Evolutionary conservation across 495 filamentous ascomycete genomes (phyloP).

Genomic region (Tuber brumale): DNA sequence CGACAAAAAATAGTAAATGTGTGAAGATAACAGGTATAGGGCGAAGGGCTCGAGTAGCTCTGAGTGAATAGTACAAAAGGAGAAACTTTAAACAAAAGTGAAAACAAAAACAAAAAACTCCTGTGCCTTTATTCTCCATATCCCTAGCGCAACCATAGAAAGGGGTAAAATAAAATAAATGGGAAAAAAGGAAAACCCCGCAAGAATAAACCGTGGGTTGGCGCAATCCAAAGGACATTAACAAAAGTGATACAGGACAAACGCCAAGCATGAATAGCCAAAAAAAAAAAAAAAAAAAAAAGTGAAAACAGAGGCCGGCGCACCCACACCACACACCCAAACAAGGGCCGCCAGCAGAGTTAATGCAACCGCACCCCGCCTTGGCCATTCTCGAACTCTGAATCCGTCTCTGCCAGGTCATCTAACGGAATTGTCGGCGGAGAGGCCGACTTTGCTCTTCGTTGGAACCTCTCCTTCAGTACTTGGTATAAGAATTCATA

Average conservation of each 20-base stretch:
- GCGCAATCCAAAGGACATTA: background rate
- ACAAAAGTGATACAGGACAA: background rate
- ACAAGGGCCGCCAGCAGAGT: conserved; percentile 10
- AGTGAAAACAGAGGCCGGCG: background rate
- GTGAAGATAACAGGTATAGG: background rate
- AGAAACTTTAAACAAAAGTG: conserved; percentile 26
- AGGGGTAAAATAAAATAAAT: background rate
- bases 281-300: background rate
- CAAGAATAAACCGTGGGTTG: conserved; percentile 11
- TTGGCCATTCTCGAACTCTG: conserved; percentile 19
- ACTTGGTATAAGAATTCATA: conserved; percentile 87
- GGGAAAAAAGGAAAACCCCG: conserved; percentile 4
- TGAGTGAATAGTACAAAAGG: conserved; percentile 11
- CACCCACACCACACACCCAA: background rate
- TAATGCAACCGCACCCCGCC: conserved; percentile 23
- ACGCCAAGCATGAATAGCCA: background rate
- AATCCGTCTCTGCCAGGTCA: conserved; percentile 24
- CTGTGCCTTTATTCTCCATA: conserved; percentile 33
- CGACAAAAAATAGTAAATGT: background rate
- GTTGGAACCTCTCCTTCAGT: conserved; percentile 57
- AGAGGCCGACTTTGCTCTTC: conserved; percentile 35
- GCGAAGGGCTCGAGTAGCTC: background rate
- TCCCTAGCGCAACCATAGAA: conserved; percentile 12
- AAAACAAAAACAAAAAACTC: conserved; percentile 31
- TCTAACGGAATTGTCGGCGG: conserved; percentile 24